A percentile compares a stretch with the other conserved stretches of the same genome.
Evolutionary conservation across 2,329 filamentous ascomycete species (phyloP).

Genomic region (Ceratocystis lukuohia): DNA sequence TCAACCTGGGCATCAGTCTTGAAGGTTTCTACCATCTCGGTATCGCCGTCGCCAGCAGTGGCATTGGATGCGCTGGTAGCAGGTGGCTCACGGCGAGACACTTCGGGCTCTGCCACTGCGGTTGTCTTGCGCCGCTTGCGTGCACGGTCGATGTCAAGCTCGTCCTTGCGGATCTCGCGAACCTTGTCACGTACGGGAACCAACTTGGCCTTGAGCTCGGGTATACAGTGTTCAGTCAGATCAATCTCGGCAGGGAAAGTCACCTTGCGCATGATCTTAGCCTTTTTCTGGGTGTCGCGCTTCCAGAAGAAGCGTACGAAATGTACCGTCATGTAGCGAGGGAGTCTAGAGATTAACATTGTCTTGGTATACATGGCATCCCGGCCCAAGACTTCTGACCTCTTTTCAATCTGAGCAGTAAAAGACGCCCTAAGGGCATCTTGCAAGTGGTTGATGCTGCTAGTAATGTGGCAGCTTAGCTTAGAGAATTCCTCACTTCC

Average conservation of each 20-base stretch:
- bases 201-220: conserved; percentile 68
- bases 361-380: conserved; percentile 80
- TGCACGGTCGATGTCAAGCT: conserved; percentile 80
- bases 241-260: conserved; percentile 91
- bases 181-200: conserved; percentile 94
- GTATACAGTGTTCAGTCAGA: conserved; percentile 86
- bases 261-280: conserved; percentile 98
- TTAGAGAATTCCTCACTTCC: conserved; percentile 70
- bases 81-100: conserved; percentile 32
- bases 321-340: conserved; percentile 91
- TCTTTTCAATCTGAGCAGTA: conserved; percentile 83
- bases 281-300: conserved; percentile 88
- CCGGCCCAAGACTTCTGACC: conserved; percentile 60
- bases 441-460: conserved; percentile 72
- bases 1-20: conserved; percentile 94
- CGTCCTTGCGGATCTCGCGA: conserved; percentile 85
- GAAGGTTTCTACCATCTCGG: conserved; percentile 60
- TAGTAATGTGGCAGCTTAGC: conserved; percentile 89
- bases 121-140: conserved; percentile 75
- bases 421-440: conserved; percentile 77
- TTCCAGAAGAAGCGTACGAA: conserved; percentile 99
- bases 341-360: conserved; percentile 77
- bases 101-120: conserved; percentile 33
- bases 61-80: conserved; percentile 25
- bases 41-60: conserved; percentile 56